These are phyloP conservation scores for Xylaria sp. DNA, from an alignment of 2,329 filamentous ascomycete genomes.

Conservation along the genomic window DNA sequence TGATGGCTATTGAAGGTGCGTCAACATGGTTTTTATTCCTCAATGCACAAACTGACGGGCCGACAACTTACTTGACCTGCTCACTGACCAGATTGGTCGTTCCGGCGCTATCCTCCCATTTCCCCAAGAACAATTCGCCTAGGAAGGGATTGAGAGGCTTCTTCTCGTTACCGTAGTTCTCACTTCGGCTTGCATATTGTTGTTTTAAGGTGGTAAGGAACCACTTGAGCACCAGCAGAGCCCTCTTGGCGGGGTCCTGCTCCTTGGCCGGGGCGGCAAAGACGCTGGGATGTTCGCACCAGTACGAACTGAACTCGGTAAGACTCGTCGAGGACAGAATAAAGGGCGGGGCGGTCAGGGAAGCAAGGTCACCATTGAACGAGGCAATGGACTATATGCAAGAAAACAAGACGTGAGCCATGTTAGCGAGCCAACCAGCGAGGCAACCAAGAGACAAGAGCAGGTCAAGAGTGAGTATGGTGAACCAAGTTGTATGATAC, in stretches of 20 bases:
- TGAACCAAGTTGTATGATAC: background rate
- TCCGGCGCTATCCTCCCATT: conserved; percentile 42
- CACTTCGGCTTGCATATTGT: conserved; percentile 52
- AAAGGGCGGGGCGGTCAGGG: conserved; percentile 57
- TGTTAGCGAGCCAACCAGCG: conserved; percentile 7
- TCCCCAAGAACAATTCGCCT: conserved; percentile 54
- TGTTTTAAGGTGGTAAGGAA: conserved; percentile 55
- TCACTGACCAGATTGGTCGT: conserved; percentile 47
- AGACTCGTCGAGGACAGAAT: conserved; percentile 55
- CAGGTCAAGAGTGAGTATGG: background rate
- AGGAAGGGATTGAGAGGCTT: conserved; percentile 61
- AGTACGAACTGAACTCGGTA: conserved; percentile 57
- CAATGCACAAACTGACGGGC: too few species aligned
- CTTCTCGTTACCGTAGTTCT: conserved; percentile 54
- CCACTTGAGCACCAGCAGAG: conserved; percentile 54
- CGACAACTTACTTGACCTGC: conserved; percentile 49
- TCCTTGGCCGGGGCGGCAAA: conserved; percentile 56
- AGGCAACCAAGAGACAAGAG: background rate
- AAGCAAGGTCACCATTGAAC: conserved; percentile 57
- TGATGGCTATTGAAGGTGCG: conserved; percentile 48
- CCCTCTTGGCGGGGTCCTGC: conserved; percentile 48
- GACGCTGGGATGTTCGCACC: conserved; percentile 54
- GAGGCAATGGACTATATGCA: conserved; percentile 41
- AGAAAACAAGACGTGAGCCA: background rate
- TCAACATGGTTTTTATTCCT: conserved; percentile 2